phyloP scores from a whole-genome alignment of 352 stramenopile genomes.

The Globisporangium megalacanthum region DNA sequence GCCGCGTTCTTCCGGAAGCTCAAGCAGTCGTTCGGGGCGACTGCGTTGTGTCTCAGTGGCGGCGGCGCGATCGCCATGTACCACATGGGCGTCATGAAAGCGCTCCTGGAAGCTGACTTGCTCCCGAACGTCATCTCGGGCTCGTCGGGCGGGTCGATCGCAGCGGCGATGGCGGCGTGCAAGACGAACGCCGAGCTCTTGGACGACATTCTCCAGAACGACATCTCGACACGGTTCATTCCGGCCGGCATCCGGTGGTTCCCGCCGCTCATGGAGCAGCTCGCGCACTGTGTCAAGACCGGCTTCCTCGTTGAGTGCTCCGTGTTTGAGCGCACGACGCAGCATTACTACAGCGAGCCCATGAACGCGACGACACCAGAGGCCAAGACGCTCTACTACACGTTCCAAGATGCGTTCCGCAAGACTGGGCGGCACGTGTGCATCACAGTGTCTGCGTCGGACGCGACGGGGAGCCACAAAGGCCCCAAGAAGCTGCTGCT shows the following conservation, averaged over 20 bases:
- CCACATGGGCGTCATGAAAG: constrained; percentile 90
- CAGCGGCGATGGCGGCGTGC: constrained; percentile 80
- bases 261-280: constrained; percentile 77
- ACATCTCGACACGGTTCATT: constrained; percentile 58
- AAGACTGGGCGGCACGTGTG: constrained; percentile 91
- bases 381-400: constrained; percentile 53
- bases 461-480: constrained; percentile 78
- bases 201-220: constrained; percentile 35
- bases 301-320: constrained; percentile 86
- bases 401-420: constrained; percentile 93
- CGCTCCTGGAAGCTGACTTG: constrained; percentile 80
- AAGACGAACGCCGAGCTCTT: constrained; percentile 81
- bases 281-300: constrained; percentile 83
- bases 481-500: constrained; percentile 79
- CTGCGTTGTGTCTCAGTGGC: constrained; percentile 89
- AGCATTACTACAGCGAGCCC: constrained; percentile 89
- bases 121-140: constrained; percentile 92
- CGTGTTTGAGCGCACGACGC: constrained; percentile 75
- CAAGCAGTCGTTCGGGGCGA: constrained; percentile 84
- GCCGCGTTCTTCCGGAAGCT: constrained; percentile 45
- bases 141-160: constrained; percentile 90
- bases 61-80: constrained; percentile 93
- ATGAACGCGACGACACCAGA: constrained; percentile 32
- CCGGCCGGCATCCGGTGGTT: constrained; percentile 69
- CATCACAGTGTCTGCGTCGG: constrained; percentile 91